Evolutionary conservation across 2,329 filamentous ascomycete species (phyloP), one percentile per base, ranked within the genome.

Genomic region (Hirsutella minnesotensis): DNA sequence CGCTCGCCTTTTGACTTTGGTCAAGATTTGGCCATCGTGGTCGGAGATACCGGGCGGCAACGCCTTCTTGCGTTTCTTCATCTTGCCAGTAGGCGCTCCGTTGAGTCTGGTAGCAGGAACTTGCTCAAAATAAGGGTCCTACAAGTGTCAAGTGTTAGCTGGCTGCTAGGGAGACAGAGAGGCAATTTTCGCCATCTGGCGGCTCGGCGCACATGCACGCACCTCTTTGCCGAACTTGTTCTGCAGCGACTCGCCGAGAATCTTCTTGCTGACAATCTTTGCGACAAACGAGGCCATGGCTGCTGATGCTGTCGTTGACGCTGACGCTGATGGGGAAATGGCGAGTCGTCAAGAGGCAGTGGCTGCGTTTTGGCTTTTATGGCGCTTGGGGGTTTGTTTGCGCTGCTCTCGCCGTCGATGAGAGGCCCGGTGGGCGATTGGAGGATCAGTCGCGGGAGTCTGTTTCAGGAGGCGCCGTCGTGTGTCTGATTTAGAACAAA

Each of bases 61-160:
- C 19, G 86, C 84, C 65, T 94, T 94, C 67, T 84, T 86, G 58
- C 82, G 77, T 63, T 85, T 94, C 69, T 87, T 90, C 44, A 74
- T 71, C 60, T 88, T 94, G 54, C 77, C 79, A 3, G 61, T 73
- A 21, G 80, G 78, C 42, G 70, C 76, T 46, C 79, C 79, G 50
- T 79, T 66, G 35, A 84, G 68, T 48, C 79, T 75, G 9, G 83
- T 85, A 35, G 89, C 81, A 19, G 81, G 79, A 30, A 95, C 79
- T 51, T 79, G 72, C 60, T 94, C 86, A 55, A 89, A 94, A 66
- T 88, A 95, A 5, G 89, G 88, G 58, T 96, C 89, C 86, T 95
- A 44, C 30, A 48, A 42, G 37, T 20, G 18, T 22, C 36, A 46
- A 51, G 38, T 7, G 49, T 45, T 41, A 61, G 59, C 30, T 57